These are phyloP conservation scores for Coccomyxa sp. DNA, from an alignment of 139 green algal species.

Conservation along the genomic window DNA sequence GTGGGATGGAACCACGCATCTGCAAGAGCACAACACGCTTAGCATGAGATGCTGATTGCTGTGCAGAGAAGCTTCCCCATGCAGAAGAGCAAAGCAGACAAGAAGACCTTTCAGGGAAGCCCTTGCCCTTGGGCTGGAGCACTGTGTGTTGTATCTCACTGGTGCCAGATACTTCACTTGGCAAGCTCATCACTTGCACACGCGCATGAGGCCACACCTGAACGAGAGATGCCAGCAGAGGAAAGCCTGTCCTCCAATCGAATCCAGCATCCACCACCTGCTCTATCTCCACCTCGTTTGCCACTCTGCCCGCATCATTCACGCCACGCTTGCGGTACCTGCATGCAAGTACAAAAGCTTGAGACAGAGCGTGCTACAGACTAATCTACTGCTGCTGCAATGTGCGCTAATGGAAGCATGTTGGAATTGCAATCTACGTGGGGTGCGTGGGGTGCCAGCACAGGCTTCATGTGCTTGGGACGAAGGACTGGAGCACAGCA, in stretches of 20 bases:
- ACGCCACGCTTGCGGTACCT: constrained; percentile 89
- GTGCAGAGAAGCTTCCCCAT: background rate
- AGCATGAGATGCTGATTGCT: background rate
- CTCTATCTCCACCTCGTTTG: constrained; percentile 96
- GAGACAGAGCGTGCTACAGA: background rate
- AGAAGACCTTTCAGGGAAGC: too few relatives aligned
- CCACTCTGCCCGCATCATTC: constrained; percentile 78
- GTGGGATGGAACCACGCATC: constrained; percentile 85
- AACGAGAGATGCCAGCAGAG: constrained; percentile 56
- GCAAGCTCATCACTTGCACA: too few relatives aligned
- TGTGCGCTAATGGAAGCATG: background rate
- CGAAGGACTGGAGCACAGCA: too few relatives aligned
- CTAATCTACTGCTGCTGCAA: too few relatives aligned
- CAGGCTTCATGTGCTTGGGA: too few relatives aligned
- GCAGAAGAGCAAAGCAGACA: too few relatives aligned
- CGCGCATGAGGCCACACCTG: constrained; percentile 39
- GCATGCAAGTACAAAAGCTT: background rate
- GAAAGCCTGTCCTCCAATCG: constrained; percentile 57
- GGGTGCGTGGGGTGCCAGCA: too few relatives aligned
- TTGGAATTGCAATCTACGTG: too few relatives aligned
- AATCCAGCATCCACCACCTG: constrained; percentile 69
- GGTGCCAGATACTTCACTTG: too few relatives aligned
- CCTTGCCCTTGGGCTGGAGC: too few relatives aligned
- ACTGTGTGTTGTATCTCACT: too few relatives aligned
- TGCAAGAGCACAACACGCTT: constrained; percentile 35